Conservation (phyloP, 768 basidiomycete species). For the Polyporus arcularius region DNA sequence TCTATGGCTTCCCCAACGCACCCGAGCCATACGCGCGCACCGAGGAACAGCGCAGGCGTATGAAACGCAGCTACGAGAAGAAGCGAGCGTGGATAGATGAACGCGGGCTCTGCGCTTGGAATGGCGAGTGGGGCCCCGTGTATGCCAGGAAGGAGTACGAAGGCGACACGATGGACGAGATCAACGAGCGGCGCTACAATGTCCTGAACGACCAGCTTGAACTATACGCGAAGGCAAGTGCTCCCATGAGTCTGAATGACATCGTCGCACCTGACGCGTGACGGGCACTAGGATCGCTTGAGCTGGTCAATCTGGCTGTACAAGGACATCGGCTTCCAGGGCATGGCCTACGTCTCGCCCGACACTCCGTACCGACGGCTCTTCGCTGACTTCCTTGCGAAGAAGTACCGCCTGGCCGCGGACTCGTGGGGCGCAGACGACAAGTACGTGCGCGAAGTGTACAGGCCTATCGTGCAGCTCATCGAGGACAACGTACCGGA, state of each 20-base stretch:
- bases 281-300: slow-evolving; percentile 38
- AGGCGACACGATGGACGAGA: slow-evolving; percentile 58
- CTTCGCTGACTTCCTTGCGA: slow-evolving; percentile 68
- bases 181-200: slow-evolving; percentile 67
- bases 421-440: slow-evolving; percentile 83
- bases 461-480: slow-evolving; percentile 67
- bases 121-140: slow-evolving; percentile 87
- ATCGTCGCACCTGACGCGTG: background rate
- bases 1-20: slow-evolving; percentile 68
- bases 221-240: slow-evolving; percentile 61
- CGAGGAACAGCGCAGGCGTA: slow-evolving; percentile 52
- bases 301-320: slow-evolving; percentile 90
- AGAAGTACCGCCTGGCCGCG: slow-evolving; percentile 76
- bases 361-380: slow-evolving; percentile 73
- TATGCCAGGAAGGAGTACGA: slow-evolving; percentile 61
- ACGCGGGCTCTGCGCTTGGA: slow-evolving; percentile 68
- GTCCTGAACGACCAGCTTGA: slow-evolving; percentile 75
- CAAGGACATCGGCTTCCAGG: slow-evolving; percentile 85
- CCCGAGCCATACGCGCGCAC: slow-evolving; percentile 56
- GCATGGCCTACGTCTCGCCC: slow-evolving; percentile 75
- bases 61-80: slow-evolving; percentile 65
- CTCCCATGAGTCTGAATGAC: too few relatives aligned
- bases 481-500: slow-evolving; percentile 56
- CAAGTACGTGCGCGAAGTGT: slow-evolving; percentile 53
- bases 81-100: slow-evolving; percentile 81